These are phyloP conservation scores for Rugosomyces carneus DNA, from an alignment of 1,284 basidiomycete genomes.

Conservation along the genomic window DNA sequence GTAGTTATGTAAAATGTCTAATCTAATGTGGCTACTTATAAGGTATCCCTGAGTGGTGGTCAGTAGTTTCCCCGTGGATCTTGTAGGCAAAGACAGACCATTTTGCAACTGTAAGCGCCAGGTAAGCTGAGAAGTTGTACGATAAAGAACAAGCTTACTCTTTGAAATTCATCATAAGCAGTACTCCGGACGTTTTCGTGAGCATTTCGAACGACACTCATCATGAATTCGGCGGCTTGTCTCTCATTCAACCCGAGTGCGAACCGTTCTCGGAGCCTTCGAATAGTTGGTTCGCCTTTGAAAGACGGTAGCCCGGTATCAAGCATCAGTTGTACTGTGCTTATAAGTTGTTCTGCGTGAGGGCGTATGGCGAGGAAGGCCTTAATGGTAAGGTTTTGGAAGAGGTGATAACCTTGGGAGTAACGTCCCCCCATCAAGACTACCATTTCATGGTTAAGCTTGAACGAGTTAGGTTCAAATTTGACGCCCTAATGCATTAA, in stretches of 20 bases:
- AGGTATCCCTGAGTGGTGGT: slow-evolving; percentile 28
- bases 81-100: slow-evolving; percentile 23
- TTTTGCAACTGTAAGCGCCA: slow-evolving; percentile 31
- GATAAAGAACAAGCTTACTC: slow-evolving; percentile 40
- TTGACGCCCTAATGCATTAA: slow-evolving; percentile 72
- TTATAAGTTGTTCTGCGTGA: slow-evolving; percentile 84
- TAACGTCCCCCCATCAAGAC: slow-evolving; percentile 93
- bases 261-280: slow-evolving; percentile 84
- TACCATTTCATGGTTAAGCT: slow-evolving; percentile 98
- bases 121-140: slow-evolving; percentile 2
- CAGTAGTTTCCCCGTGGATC: background rate
- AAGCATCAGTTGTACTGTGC: slow-evolving; percentile 89
- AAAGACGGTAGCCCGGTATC: slow-evolving; percentile 93
- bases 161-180: slow-evolving; percentile 90
- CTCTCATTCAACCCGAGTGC: slow-evolving; percentile 79
- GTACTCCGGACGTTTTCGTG: slow-evolving; percentile 91
- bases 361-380: slow-evolving; percentile 94
- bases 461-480: slow-evolving; percentile 97
- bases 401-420: slow-evolving; percentile 90
- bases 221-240: slow-evolving; percentile 91
- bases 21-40: slow-evolving; percentile 25
- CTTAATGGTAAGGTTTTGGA: slow-evolving; percentile 92
- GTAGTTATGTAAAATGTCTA: background rate
- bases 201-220: slow-evolving; percentile 84
- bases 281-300: slow-evolving; percentile 92